Conservation (phyloP, 192 early-diverging fungal genomes). For the Umbelopsis sp. region DNA sequence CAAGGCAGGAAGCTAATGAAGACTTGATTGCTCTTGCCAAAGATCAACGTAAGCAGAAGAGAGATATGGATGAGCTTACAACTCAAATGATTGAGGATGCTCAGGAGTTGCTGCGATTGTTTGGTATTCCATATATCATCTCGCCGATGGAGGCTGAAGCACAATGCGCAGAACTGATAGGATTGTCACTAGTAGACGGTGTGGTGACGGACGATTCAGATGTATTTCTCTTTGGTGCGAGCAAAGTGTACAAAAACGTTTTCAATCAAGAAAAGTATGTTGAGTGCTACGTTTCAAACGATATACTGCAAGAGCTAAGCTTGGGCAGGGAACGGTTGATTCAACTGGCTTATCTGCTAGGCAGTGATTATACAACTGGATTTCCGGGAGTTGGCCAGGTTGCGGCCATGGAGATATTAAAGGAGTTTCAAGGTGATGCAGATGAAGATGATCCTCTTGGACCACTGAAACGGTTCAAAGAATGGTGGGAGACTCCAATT, state of each 20-base stretch:
- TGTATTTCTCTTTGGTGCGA: slow-evolving; percentile 91
- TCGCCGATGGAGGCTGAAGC: slow-evolving; percentile 98
- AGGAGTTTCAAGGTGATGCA: slow-evolving; percentile 59
- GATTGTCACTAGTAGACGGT: slow-evolving; percentile 78
- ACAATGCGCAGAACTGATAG: slow-evolving; percentile 82
- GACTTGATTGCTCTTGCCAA: slow-evolving; percentile 56
- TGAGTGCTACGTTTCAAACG: slow-evolving; percentile 74
- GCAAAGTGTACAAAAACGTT: slow-evolving; percentile 87
- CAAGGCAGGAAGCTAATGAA: slow-evolving; percentile 48
- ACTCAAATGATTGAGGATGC: slow-evolving; percentile 76
- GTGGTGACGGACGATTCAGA: slow-evolving; percentile 98
- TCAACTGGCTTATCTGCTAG: slow-evolving; percentile 84
- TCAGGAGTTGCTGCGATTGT: slow-evolving; percentile 78
- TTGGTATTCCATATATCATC: slow-evolving; percentile 92
- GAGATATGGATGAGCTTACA: slow-evolving; percentile 66
- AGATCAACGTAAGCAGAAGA: slow-evolving; percentile 55
- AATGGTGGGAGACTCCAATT: slow-evolving; percentile 43
- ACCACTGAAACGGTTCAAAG: slow-evolving; percentile 64
- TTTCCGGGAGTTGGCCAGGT: slow-evolving; percentile 87
- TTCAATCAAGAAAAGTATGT: slow-evolving; percentile 91
- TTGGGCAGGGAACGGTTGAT: slow-evolving; percentile 76
- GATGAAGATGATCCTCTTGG: slow-evolving; percentile 44
- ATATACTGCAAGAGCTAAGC: slow-evolving; percentile 68
- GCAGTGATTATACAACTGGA: slow-evolving; percentile 97
- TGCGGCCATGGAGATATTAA: slow-evolving; percentile 87